Evolutionary conservation across 768 basidiomycete species (phyloP).

Genomic region (Russula earlei): DNA sequence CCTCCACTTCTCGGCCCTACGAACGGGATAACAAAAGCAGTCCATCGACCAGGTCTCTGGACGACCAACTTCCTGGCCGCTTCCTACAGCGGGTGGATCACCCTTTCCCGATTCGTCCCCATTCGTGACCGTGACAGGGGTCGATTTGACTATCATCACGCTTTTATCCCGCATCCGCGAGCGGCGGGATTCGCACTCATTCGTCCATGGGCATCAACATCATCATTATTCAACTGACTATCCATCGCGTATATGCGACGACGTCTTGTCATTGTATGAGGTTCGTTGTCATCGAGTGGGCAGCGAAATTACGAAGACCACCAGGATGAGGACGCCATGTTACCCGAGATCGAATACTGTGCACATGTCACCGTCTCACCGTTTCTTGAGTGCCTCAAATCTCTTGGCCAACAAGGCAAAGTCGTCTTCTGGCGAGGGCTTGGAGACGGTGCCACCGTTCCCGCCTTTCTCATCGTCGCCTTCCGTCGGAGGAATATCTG

Average conservation of each 20-base stretch:
- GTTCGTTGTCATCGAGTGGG: too few relatives aligned
- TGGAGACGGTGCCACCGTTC: constrained; percentile 24
- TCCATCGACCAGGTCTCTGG: constrained; percentile 1
- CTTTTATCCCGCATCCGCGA: too few relatives aligned
- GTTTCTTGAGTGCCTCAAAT: constrained; percentile 83
- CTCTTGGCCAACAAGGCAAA: constrained; percentile 69
- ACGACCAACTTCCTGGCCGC: background rate
- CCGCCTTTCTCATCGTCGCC: constrained; percentile 29
- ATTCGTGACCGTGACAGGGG: too few relatives aligned
- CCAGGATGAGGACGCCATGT: background rate
- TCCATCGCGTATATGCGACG: too few relatives aligned
- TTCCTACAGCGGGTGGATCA: too few relatives aligned
- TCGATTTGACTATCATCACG: too few relatives aligned
- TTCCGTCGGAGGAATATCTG: constrained; percentile 44
- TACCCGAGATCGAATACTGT: background rate
- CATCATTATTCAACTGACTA: too few relatives aligned
- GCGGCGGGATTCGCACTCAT: too few relatives aligned
- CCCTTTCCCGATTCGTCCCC: too few relatives aligned
- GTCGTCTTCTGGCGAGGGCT: constrained; percentile 46
- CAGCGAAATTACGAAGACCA: background rate
- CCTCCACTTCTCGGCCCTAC: background rate
- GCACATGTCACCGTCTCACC: too few relatives aligned
- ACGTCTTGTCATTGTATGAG: background rate
- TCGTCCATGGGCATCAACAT: too few relatives aligned
- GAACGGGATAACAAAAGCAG: background rate